Evolutionary conservation across 768 basidiomycete species (phyloP).

Genomic region (Peribolospora baueri): DNA sequence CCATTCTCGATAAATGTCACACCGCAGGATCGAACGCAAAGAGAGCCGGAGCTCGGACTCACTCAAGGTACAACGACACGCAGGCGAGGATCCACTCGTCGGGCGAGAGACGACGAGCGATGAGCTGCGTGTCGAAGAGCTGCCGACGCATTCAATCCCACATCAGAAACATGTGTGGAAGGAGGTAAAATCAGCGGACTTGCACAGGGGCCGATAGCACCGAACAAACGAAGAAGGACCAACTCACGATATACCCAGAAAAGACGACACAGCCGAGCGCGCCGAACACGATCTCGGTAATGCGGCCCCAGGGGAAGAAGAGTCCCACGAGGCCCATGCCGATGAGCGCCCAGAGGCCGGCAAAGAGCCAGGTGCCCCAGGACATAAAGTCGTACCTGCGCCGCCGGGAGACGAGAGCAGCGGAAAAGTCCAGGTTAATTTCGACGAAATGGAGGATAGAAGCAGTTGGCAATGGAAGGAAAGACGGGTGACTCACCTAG

Average conservation of each 20-base stretch:
- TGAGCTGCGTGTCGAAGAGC: slow-evolving; percentile 66
- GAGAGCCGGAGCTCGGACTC: slow-evolving; percentile 17
- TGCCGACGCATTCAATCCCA: background rate
- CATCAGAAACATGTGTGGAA: slow-evolving; percentile 1
- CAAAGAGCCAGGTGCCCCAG: slow-evolving; percentile 75
- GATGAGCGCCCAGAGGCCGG: slow-evolving; percentile 23
- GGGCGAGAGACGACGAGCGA: slow-evolving; percentile 65
- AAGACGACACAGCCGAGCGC: slow-evolving; percentile 5
- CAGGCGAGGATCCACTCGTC: slow-evolving; percentile 85
- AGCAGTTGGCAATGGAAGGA: background rate
- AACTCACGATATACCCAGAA: slow-evolving; percentile 6
- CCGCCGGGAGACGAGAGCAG: slow-evolving; percentile 3
- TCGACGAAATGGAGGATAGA: background rate
- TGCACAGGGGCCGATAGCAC: background rate
- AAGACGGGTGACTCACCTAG: slow-evolving; percentile 27
- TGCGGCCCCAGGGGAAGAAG: slow-evolving; percentile 63
- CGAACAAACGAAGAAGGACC: background rate
- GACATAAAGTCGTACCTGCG: slow-evolving; percentile 69
- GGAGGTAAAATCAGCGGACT: too few species aligned
- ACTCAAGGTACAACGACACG: slow-evolving; percentile 86
- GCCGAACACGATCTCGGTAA: slow-evolving; percentile 40
- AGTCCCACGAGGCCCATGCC: slow-evolving; percentile 33
- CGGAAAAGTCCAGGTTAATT: background rate
- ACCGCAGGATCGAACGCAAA: background rate
- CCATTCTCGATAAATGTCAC: background rate